Percentiles rank a stretch among this genome's conserved stretches.
These are phyloP conservation scores for Fragilaria crotonensis DNA, from an alignment of 108 stramenopile genomes.

Conservation along the genomic window DNA sequence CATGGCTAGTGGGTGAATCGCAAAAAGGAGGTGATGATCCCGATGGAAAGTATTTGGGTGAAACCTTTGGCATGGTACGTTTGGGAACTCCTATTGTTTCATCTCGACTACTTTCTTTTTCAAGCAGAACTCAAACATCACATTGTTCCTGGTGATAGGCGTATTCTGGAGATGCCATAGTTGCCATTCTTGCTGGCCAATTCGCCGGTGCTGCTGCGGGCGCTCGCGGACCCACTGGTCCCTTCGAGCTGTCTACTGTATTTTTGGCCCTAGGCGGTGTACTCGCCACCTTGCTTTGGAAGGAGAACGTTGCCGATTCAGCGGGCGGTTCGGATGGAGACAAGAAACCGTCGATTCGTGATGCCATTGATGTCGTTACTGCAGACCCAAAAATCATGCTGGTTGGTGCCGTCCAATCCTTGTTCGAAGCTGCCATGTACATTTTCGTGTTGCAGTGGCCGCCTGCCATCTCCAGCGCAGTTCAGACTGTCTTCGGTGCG, in stretches of 20 bases:
- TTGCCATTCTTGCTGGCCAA: slow-evolving; percentile 92
- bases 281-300: slow-evolving; percentile 74
- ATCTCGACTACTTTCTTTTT: slow-evolving; percentile 4
- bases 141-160: too few species aligned
- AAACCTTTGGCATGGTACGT: slow-evolving; percentile 90
- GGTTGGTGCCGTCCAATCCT: slow-evolving; percentile 87
- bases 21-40: slow-evolving; percentile 57
- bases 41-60: slow-evolving; percentile 58
- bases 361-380: slow-evolving; percentile 63
- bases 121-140: too few species aligned
- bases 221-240: slow-evolving; percentile 86
- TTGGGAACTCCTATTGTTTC: not conserved
- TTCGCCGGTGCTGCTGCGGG: slow-evolving; percentile 79
- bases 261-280: slow-evolving; percentile 80
- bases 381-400: slow-evolving; percentile 85
- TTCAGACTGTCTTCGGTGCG: slow-evolving; percentile 49
- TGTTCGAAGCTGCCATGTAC: slow-evolving; percentile 97
- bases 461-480: slow-evolving; percentile 72
- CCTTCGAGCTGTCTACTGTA: slow-evolving; percentile 91
- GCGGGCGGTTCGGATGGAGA: not conserved
- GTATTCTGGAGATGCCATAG: slow-evolving; percentile 91
- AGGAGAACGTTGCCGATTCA: slow-evolving; percentile 77
- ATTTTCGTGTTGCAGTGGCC: slow-evolving; percentile 96
- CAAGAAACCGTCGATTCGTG: slow-evolving; percentile 60
- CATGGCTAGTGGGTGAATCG: slow-evolving; percentile 94